Conservation (phyloP, 2,329 filamentous ascomycete genomes). For the Aspergillus sp. region DNA sequence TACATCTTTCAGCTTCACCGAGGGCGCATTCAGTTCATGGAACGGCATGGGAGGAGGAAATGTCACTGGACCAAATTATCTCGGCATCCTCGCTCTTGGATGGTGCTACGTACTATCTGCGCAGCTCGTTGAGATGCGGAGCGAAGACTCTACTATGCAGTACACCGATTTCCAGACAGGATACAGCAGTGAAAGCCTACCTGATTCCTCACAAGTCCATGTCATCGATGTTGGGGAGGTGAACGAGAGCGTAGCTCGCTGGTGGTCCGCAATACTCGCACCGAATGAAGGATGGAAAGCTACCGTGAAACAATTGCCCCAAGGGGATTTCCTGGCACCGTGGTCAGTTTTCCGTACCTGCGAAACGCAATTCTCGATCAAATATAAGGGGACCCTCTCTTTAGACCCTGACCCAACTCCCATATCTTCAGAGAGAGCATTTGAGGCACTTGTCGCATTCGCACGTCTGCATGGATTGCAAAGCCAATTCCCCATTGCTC, state of each 20-base stretch:
- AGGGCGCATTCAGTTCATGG: constrained; percentile 8
- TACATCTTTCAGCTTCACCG: constrained; percentile 12
- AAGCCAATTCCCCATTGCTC: constrained; percentile 19
- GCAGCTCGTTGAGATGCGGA: constrained; percentile 17
- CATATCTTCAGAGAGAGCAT: constrained; percentile 11
- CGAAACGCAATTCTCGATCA: neutral
- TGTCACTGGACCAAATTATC: constrained; percentile 6
- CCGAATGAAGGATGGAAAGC: constrained; percentile 18
- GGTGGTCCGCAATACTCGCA: constrained; percentile 24
- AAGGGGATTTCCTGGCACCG: constrained; percentile 13
- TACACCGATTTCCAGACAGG: neutral
- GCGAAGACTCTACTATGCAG: constrained; percentile 10
- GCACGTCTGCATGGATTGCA: constrained; percentile 13
- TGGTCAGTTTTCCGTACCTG: constrained; percentile 15
- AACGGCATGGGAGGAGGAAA: constrained; percentile 6
- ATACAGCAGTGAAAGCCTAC: neutral
- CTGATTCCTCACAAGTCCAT: neutral
- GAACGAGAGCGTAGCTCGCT: constrained; percentile 11
- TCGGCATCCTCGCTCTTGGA: constrained; percentile 16
- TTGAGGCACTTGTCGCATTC: constrained; percentile 16
- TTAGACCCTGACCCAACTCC: neutral
- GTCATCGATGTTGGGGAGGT: constrained; percentile 18
- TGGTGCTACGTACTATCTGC: constrained; percentile 22
- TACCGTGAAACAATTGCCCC: constrained; percentile 5
- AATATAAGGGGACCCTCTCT: neutral